A percentile compares a stretch with the other conserved stretches of the same genome.
Evolutionary conservation across 225 moss, liverwort and hornwort genomes (phyloP).

Genomic region (Straminergon stramineum): DNA sequence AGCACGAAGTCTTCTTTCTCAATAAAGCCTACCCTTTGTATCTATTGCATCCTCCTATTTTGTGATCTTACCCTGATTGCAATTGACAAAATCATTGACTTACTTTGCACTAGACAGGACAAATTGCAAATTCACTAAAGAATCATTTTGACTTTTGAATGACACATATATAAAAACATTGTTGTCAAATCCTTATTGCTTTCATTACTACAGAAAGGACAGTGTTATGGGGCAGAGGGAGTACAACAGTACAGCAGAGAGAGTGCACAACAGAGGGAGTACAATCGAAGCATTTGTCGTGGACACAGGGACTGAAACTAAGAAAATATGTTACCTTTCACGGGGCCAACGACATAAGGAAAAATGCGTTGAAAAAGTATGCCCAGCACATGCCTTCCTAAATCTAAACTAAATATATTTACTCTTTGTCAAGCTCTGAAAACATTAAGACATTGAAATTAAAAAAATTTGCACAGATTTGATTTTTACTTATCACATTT

Average conservation of each 20-base stretch:
- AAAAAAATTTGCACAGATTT: neutral
- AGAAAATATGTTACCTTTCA: neutral
- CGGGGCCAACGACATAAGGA: neutral
- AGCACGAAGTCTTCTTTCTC: neutral
- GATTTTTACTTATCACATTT: neutral
- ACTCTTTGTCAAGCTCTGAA: neutral
- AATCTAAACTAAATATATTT: neutral
- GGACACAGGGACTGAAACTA: neutral
- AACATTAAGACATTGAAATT: neutral
- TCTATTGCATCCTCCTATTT: neutral
- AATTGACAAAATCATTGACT: too few relatives aligned
- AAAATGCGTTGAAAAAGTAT: neutral
- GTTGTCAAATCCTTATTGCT: neutral
- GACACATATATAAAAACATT: neutral
- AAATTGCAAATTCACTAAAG: too few relatives aligned
- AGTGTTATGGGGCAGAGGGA: neutral
- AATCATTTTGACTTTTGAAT: neutral
- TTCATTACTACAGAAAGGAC: neutral
- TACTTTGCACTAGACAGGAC: too few relatives aligned
- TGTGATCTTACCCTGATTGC: neutral
- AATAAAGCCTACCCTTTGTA: neutral
- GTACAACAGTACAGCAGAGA: neutral
- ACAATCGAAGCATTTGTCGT: neutral
- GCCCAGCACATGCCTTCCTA: neutral
- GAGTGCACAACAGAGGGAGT: neutral